Evolutionary conservation across 441 rosid genomes (phyloP).

Genomic region (Populus trichocarpa): DNA sequence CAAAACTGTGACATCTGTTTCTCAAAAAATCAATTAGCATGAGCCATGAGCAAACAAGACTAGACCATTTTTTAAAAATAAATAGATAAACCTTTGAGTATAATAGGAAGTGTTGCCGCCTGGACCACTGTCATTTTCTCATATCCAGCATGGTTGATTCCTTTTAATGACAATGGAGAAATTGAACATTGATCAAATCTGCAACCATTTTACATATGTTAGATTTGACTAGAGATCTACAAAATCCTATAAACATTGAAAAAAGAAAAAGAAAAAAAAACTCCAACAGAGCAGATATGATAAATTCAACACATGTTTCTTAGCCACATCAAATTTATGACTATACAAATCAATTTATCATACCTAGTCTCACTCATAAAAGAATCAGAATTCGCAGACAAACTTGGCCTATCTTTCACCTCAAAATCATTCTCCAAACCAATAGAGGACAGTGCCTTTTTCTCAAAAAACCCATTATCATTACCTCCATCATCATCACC

Average conservation of each 20-base stretch:
- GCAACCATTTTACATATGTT: conserved; percentile 21
- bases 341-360: not conserved
- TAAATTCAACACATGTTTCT: not conserved
- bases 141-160: conserved; percentile 81
- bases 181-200: conserved; percentile 77
- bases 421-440: conserved; percentile 25
- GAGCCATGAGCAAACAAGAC: not conserved
- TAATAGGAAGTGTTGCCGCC: conserved; percentile 82
- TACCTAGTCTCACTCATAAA: conserved; percentile 82
- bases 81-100: conserved; percentile 60
- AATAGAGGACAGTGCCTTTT: conserved; percentile 30
- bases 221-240: conserved; percentile 9
- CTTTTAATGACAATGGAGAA: conserved; percentile 78
- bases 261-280: not conserved
- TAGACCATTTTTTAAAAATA: not conserved
- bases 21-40: not conserved
- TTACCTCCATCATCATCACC: conserved; percentile 28
- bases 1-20: not conserved
- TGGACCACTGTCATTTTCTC: conserved; percentile 93
- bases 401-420: conserved; percentile 24
- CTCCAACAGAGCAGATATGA: not conserved
- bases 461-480: conserved; percentile 14
- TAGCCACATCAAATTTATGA: not conserved
- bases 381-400: conserved; percentile 45
- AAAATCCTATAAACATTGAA: not conserved